Evolutionary conservation across 169 alveolate species (phyloP).

Genomic region (Miamiensis avidus): DNA sequence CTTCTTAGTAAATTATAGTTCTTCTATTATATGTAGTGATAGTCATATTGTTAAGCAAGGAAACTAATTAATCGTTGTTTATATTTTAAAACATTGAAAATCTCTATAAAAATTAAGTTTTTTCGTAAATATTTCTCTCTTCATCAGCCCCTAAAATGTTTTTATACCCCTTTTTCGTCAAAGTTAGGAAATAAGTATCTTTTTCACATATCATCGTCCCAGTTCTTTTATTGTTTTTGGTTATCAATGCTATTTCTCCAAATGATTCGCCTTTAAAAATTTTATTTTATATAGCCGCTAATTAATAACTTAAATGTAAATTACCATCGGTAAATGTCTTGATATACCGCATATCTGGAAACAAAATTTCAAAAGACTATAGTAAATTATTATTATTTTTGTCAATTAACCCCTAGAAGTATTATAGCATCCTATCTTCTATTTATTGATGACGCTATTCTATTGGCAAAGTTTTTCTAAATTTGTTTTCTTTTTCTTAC

Average conservation of each 20-base stretch:
- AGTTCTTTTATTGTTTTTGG: slow-evolving; percentile 11
- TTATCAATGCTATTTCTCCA: slow-evolving; percentile 14
- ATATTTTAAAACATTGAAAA: background rate
- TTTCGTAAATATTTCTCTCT: background rate
- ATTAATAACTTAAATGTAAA: background rate
- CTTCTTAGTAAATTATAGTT: background rate
- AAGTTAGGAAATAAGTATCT: slow-evolving; percentile 10
- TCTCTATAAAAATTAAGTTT: background rate
- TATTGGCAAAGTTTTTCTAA: no score
- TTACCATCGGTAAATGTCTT: background rate
- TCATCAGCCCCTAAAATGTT: background rate
- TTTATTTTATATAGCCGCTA: background rate
- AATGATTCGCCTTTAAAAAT: slow-evolving; percentile 9
- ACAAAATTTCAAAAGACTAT: background rate
- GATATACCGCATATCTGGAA: background rate
- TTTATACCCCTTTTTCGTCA: slow-evolving; percentile 14
- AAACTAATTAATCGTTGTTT: no score
- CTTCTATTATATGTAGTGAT: background rate
- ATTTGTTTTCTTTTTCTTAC: background rate
- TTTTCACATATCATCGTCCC: slow-evolving; percentile 25
- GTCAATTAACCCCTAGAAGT: no score
- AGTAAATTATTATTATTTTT: no score
- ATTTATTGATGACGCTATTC: background rate
- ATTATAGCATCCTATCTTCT: background rate
- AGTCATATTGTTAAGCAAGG: no score